Evolutionary conservation across 1,284 basidiomycete species (phyloP), one percentile per base, ranked within the genome.

Genomic region (Cryptococcus sp.): DNA sequence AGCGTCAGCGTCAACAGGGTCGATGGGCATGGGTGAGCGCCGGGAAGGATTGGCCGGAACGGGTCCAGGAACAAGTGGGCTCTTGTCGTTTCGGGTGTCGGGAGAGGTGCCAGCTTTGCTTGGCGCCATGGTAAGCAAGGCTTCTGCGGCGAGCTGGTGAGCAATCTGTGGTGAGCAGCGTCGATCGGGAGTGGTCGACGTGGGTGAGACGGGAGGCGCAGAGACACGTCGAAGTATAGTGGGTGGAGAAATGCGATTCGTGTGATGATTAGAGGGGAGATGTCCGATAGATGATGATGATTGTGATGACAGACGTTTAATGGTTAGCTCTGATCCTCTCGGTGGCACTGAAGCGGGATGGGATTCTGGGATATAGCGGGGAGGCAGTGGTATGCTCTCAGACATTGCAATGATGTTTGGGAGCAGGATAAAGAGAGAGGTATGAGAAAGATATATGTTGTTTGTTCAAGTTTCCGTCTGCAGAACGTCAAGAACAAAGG

Each of bases 101-200:
- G 69, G 66, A 1, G 69, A 71, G 3, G 54, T 50, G 26, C 54
- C 54, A 5, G 61, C 53, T 7, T 54, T 60, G 49, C 63, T 59
- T 1, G 77, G 76, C 3, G 73, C 76, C 58, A 79, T 78, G 6
- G 72, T 74, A 6, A 79, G 63, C 8, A 79, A 64, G 1, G 77
- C 72, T 57, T 79, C 77, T 1, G 77, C 77, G 8, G 77, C 77
- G 19, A 76, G 69, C 61, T 79, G 77, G 52, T 78, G 75, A 7
- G 74, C 76, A 25, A 72, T 66, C 72, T 76, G 66, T 59, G 49
- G 47, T 20, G 53, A 10, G n/a, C 11, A 44, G 41, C 41, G 41
- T 34, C 29, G 29, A 2, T 34, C 29, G 41, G 41, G 13, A 22
- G 22, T 19, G 41, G 41, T 19, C 5, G 22, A 8, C 41, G 22